Percentiles rank a stretch among this genome's conserved stretches.
These are phyloP conservation scores for Globisporangium nodosum DNA, from an alignment of 352 stramenopile species.

Conservation along the genomic window DNA sequence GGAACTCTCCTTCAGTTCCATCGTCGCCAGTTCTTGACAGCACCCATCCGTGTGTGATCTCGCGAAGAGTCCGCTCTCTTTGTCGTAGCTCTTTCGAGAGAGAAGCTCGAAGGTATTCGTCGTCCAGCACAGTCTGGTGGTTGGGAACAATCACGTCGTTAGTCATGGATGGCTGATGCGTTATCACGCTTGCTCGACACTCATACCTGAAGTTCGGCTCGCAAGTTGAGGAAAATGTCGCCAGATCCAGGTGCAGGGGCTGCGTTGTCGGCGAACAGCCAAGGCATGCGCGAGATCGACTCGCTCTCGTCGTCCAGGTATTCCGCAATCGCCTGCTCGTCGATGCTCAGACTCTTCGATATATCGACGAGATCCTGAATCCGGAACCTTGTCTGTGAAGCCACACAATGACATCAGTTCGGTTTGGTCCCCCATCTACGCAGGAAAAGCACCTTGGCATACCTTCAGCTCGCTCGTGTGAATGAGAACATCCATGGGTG, in stretches of 20 bases:
- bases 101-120: conserved; percentile 48
- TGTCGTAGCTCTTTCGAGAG: conserved; percentile 46
- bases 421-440: no score
- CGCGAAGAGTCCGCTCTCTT: conserved; percentile 39
- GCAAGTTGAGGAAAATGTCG: conserved; percentile 27
- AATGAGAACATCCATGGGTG: conserved; percentile 41
- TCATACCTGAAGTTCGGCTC: conserved; percentile 36
- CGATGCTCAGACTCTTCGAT: conserved; percentile 22
- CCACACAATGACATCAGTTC: conserved; percentile 1
- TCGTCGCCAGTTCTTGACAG: not conserved
- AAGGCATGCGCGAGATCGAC: conserved; percentile 28
- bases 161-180: not conserved
- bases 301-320: conserved; percentile 30
- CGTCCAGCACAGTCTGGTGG: conserved; percentile 34
- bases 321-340: conserved; percentile 30
- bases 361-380: conserved; percentile 30
- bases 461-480: conserved; percentile 56
- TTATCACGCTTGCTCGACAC: not conserved
- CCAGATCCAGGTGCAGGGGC: conserved; percentile 17
- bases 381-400: conserved; percentile 32
- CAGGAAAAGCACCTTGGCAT: conserved; percentile 2
- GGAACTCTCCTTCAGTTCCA: conserved; percentile 36
- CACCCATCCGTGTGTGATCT: conserved; percentile 31
- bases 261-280: conserved; percentile 30
- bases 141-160: not conserved